Evolutionary conservation across 192 early-diverging fungal species (phyloP), one percentile per base, ranked within the genome.

Genomic region (Funneliformis mosseae): DNA sequence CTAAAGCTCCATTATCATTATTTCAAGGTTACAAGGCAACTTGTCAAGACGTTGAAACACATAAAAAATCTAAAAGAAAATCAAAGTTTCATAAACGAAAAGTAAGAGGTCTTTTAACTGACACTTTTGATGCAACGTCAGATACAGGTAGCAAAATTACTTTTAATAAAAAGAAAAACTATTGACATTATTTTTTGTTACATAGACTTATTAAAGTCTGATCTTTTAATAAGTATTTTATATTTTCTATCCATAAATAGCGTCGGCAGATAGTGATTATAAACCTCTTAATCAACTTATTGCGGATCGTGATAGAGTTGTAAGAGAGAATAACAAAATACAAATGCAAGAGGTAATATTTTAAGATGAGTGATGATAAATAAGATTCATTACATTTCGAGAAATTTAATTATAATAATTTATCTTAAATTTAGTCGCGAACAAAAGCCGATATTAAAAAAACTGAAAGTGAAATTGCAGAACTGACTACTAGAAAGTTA

Each of bases 11-110:
- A 7, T 83, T 91, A 10, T 91, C 90, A 8, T 72, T 91, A 33
- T 88, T 89, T 63, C 87, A 89, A 74, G 87, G 90, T 5, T 91
- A 88, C 68, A 84, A 86, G 27, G 85, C 87, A 18, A 82, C 88
- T 14, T 91, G 87, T 84, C 87, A 88, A 42, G 85, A 83, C 43
- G 11, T 48, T 25, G 27, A 83, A 38, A 8, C 71, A 69, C 9
- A 78, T 84, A 67, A 76, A 63, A 14, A 80, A 81, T 16, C 82
- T 81, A 66, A 84, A 61, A 82, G 77, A 48, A 84, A 81, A 70
- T 68, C 70, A 42, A 83, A 82, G 5, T 66, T 75, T 62, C 60
- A 77, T 43, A 68, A 77, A 74, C 60, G 80, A 71, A 73, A 83
- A 73, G 41, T 21, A 41, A 69, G 33, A 70, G 78, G 78, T 18